phyloP scores from a whole-genome alignment of 1,284 basidiomycete species.

The Pyrrhoderma noxium region DNA sequence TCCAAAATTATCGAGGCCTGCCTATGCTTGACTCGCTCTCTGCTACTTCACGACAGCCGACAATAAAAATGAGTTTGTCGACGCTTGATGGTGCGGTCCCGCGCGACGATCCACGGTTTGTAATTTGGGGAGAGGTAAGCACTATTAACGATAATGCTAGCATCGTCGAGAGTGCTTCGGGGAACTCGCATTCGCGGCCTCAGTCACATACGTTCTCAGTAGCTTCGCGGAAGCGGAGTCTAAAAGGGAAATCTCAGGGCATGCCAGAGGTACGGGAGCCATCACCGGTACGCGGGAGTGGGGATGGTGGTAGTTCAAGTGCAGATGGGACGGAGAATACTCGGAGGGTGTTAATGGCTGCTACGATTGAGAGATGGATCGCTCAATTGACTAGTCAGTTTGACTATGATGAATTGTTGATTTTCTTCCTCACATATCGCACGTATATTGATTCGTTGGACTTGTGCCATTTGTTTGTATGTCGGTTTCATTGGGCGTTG shows the following conservation, averaged over 20 bases:
- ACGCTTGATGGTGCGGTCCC: slow-evolving; percentile 60
- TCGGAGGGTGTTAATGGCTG: slow-evolving; percentile 63
- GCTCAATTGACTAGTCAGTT: slow-evolving; percentile 80
- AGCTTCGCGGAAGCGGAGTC: slow-evolving; percentile 33
- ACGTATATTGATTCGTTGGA: slow-evolving; percentile 72
- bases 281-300: slow-evolving; percentile 22
- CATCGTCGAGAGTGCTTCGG: slow-evolving; percentile 10
- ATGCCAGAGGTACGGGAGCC: slow-evolving; percentile 19
- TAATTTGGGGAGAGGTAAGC: slow-evolving; percentile 73
- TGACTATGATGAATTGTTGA: slow-evolving; percentile 74
- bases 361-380: slow-evolving; percentile 86
- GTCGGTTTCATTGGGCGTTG: slow-evolving; percentile 82
- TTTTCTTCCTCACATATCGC: slow-evolving; percentile 85
- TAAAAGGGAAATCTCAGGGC: slow-evolving; percentile 21
- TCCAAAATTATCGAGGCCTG: slow-evolving; percentile 73
- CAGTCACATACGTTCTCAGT: slow-evolving; percentile 44
- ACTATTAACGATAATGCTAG: slow-evolving; percentile 35
- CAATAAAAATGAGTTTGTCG: slow-evolving; percentile 59
- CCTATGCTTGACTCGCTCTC: slow-evolving; percentile 57
- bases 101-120: slow-evolving; percentile 78
- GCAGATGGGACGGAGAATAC: slow-evolving; percentile 23
- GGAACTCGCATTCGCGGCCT: slow-evolving; percentile 23
- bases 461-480: slow-evolving; percentile 70
- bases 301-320: slow-evolving; percentile 29
- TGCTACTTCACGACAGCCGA: slow-evolving; percentile 41